Conservation (phyloP, 139 green algal species). For the Coelastrella sp. region DNA sequence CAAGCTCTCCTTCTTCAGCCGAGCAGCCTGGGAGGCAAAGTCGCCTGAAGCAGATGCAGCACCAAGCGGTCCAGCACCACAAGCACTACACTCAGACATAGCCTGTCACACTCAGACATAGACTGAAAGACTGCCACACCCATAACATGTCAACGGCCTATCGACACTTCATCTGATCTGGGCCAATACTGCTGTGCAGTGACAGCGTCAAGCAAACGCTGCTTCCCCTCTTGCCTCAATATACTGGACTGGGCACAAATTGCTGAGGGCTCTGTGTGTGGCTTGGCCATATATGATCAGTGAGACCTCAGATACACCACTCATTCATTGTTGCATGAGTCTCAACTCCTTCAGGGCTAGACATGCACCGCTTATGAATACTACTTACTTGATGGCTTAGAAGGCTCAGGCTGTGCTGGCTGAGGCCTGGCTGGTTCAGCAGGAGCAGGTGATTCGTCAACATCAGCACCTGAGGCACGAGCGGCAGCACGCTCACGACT, state of each 20-base stretch:
- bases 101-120: not conserved
- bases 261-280: too few species aligned
- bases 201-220: too few species aligned
- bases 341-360: not conserved
- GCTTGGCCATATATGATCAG: too few species aligned
- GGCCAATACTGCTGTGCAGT: too few species aligned
- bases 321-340: too few species aligned
- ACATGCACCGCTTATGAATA: not conserved
- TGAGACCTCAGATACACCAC: too few species aligned
- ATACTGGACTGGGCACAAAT: too few species aligned
- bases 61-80: not conserved
- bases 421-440: not conserved
- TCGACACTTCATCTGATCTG: too few species aligned
- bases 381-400: not conserved
- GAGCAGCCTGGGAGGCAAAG: conserved; percentile 14
- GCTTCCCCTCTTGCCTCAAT: too few species aligned
- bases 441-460: not conserved
- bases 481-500: conserved; percentile 39
- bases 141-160: too few species aligned
- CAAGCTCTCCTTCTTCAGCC: conserved; percentile 9
- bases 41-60: not conserved
- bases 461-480: not conserved
- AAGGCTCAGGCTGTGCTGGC: not conserved
- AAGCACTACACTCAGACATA: not conserved
- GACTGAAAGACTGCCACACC: too few species aligned